phyloP scores from a whole-genome alignment of 2,329 filamentous ascomycete genomes.

The Hypoxylon sp. region DNA sequence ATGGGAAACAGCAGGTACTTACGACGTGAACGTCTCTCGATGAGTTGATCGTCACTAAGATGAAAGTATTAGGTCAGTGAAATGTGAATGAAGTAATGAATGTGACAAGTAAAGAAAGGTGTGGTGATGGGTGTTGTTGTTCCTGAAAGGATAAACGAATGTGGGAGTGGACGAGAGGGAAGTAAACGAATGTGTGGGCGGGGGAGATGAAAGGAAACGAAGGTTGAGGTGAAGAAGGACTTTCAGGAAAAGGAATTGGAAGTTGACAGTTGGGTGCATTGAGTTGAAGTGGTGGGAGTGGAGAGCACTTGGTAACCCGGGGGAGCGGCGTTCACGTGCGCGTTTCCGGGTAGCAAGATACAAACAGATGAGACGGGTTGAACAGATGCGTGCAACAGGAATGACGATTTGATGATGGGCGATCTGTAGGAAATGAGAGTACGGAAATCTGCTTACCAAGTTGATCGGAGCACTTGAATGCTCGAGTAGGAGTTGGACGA shows the following conservation, averaged over 20 bases:
- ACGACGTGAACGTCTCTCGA: not conserved
- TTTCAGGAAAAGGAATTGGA: not conserved
- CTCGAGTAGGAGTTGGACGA: not conserved
- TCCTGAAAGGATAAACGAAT: not conserved
- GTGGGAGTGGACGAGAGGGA: not conserved
- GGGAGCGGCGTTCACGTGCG: not conserved
- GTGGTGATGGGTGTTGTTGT: not conserved
- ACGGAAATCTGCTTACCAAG: conserved; percentile 8
- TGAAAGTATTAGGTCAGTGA: not conserved
- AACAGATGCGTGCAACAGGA: not conserved
- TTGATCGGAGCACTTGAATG: conserved; percentile 1
- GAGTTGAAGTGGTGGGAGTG: not conserved
- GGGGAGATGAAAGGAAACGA: not conserved
- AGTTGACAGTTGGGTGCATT: not conserved
- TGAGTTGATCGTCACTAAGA: not conserved
- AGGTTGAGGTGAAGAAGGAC: not conserved
- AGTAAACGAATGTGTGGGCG: not conserved
- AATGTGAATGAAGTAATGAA: not conserved
- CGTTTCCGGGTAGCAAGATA: not conserved
- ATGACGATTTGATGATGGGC: not conserved
- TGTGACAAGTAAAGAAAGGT: not conserved
- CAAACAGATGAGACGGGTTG: not conserved
- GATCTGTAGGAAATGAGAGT: not conserved
- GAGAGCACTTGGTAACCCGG: not conserved
- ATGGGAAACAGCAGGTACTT: not conserved